phyloP scores from a whole-genome alignment of 2,329 filamentous ascomycete genomes.

The Calonectria pseudoturangicola region DNA sequence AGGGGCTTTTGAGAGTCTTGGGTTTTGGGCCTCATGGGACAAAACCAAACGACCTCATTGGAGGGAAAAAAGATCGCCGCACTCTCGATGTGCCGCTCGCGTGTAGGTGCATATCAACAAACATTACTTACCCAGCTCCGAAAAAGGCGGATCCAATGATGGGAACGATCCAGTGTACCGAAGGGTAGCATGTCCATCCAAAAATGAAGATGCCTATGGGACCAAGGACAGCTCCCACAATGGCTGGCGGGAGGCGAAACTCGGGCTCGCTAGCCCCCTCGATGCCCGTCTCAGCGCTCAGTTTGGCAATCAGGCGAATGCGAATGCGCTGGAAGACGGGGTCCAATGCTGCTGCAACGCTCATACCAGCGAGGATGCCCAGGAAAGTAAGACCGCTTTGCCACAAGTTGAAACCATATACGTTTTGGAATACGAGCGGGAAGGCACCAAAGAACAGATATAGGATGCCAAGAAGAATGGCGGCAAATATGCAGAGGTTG shows the following conservation, averaged over 20 bases:
- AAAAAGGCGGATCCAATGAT: conserved; percentile 84
- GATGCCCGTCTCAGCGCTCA: conserved; percentile 70
- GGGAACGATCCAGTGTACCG: conserved; percentile 85
- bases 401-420: conserved; percentile 86
- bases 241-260: conserved; percentile 86
- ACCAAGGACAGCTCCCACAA: conserved; percentile 84
- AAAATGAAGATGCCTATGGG: conserved; percentile 91
- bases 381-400: conserved; percentile 88
- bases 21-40: conserved; percentile 9
- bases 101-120: conserved; percentile 25
- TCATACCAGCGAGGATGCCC: conserved; percentile 81
- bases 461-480: conserved; percentile 89
- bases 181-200: conserved; percentile 86
- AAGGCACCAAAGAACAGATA: conserved; percentile 96
- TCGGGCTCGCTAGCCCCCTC: conserved; percentile 85
- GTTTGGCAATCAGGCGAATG: conserved; percentile 71
- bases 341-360: conserved; percentile 76
- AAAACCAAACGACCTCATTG: not conserved
- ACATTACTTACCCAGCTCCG: conserved; percentile 77
- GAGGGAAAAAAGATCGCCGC: conserved; percentile 16
- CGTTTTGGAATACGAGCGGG: conserved; percentile 83
- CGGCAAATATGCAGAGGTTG: conserved; percentile 87
- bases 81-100: conserved; percentile 29
- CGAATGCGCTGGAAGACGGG: conserved; percentile 80
- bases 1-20: conserved; percentile 7